These are phyloP conservation scores for Venturia carpophila DNA, from an alignment of 2,329 filamentous ascomycete genomes.

Conservation along the genomic window DNA sequence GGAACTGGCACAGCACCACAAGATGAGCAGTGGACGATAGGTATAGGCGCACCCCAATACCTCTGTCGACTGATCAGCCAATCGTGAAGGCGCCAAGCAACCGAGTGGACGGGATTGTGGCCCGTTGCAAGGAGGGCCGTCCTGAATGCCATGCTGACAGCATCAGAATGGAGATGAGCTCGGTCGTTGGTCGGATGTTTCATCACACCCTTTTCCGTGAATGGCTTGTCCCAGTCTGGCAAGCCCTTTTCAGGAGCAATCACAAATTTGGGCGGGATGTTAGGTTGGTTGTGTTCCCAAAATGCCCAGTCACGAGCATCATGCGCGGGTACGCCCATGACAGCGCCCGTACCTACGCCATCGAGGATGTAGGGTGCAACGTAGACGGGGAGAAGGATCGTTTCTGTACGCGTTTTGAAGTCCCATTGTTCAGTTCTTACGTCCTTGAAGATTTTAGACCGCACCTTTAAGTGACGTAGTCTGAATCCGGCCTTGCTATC, in stretches of 20 bases:
- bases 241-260: slow-evolving; percentile 34
- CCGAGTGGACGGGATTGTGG: slow-evolving; percentile 52
- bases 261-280: slow-evolving; percentile 55
- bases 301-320: slow-evolving; percentile 72
- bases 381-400: slow-evolving; percentile 51
- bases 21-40: slow-evolving; percentile 69
- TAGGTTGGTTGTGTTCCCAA: slow-evolving; percentile 62
- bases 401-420: not conserved
- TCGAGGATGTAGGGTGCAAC: slow-evolving; percentile 79
- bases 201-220: slow-evolving; percentile 53
- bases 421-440: too few relatives aligned
- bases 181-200: not conserved
- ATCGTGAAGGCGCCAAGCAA: slow-evolving; percentile 70
- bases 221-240: slow-evolving; percentile 37
- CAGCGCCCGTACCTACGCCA: slow-evolving; percentile 77
- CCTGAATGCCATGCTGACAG: not conserved
- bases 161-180: not conserved
- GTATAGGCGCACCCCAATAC: slow-evolving; percentile 88
- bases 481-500: slow-evolving; percentile 59
- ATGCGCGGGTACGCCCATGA: slow-evolving; percentile 88
- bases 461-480: slow-evolving; percentile 45
- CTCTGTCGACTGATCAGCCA: slow-evolving; percentile 90
- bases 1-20: slow-evolving; percentile 78
- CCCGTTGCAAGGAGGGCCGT: not conserved
- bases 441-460: not conserved